Evolutionary conservation across 768 basidiomycete species (phyloP), one percentile per base, ranked within the genome.

Genomic region (Hypsizygus marmoreus): DNA sequence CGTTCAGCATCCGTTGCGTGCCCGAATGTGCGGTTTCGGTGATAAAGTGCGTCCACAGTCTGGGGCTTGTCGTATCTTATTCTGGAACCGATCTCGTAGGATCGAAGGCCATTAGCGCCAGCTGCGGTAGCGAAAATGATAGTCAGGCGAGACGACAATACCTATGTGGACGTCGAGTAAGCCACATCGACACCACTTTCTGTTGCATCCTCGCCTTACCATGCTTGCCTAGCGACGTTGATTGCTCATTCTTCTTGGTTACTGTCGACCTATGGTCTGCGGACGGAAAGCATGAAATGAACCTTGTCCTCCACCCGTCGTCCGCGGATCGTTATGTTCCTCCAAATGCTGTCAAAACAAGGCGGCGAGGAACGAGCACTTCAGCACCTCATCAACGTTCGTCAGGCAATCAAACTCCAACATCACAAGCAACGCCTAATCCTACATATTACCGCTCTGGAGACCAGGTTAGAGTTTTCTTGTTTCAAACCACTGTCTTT

Each of bases 11-110:
- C 94, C 95, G 30, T 66, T 90, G 36, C 82, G 94, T 32, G 95
- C 94, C 38, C 81, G 94, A 53, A 95, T 95, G 86, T 95, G 94
- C 64, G 95, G 95, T 9, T 95, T 95, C 65, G 94, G 94, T 34
- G 92, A 97, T 74, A 95, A 95, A 76, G 93, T 92, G 55, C 49
- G 61, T 54, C 43, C 29, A 40, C 17, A 38, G 39, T 44, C 52
- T 55, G 50, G 54, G 43, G 43, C 52, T 34, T 37, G 16, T 40
- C 49, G 44, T 53, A 37, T 30, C 32, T 47, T 51, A 29, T 55
- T 48, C 40, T 47, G 43, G 45, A 53, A 40, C 19, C 49, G 43
- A 56, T 50, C 46, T 42, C 16, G 51, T 65, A 95, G 90, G 94
- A 97, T 77, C 86, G 94, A 51, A 77, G 94, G 41, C 93, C 94